Evolutionary conservation across 108 stramenopile genomes (phyloP).

Genomic region (Nitzschia putrida): DNA sequence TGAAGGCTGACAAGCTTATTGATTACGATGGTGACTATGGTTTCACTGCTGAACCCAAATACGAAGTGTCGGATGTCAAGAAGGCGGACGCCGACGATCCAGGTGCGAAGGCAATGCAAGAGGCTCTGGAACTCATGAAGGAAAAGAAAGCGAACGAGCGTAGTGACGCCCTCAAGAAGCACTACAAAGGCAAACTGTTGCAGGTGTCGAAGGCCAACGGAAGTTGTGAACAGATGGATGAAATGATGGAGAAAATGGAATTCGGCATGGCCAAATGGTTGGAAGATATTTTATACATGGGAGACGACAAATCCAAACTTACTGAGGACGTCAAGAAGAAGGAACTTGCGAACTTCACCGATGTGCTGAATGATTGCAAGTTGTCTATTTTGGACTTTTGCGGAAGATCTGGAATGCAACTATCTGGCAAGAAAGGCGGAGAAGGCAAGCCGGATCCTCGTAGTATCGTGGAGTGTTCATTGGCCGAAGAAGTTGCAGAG

Average conservation of each 20-base stretch:
- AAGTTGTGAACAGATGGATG: slow-evolving; percentile 66
- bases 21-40: slow-evolving; percentile 61
- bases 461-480: slow-evolving; percentile 44
- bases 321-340: slow-evolving; percentile 52
- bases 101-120: slow-evolving; percentile 58
- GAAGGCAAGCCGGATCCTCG: slow-evolving; percentile 50
- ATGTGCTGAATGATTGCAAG: slow-evolving; percentile 52
- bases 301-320: slow-evolving; percentile 39
- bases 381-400: slow-evolving; percentile 40
- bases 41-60: slow-evolving; percentile 36
- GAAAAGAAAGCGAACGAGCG: slow-evolving; percentile 62
- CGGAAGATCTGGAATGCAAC: slow-evolving; percentile 61
- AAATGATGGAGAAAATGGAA: slow-evolving; percentile 55
- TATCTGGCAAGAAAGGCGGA: slow-evolving; percentile 53
- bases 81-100: slow-evolving; percentile 64
- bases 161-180: slow-evolving; percentile 57
- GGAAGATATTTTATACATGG: slow-evolving; percentile 38
- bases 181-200: slow-evolving; percentile 57
- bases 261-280: slow-evolving; percentile 44
- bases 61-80: slow-evolving; percentile 55
- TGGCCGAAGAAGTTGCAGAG: slow-evolving; percentile 47
- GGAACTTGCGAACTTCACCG: slow-evolving; percentile 46
- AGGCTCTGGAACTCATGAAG: slow-evolving; percentile 53
- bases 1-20: slow-evolving; percentile 52
- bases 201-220: slow-evolving; percentile 63